A percentile compares a stretch with the other conserved stretches of the same genome.
Evolutionary conservation across 129 eudicot genomes (phyloP).

Genomic region (Ambrosia trifida): DNA sequence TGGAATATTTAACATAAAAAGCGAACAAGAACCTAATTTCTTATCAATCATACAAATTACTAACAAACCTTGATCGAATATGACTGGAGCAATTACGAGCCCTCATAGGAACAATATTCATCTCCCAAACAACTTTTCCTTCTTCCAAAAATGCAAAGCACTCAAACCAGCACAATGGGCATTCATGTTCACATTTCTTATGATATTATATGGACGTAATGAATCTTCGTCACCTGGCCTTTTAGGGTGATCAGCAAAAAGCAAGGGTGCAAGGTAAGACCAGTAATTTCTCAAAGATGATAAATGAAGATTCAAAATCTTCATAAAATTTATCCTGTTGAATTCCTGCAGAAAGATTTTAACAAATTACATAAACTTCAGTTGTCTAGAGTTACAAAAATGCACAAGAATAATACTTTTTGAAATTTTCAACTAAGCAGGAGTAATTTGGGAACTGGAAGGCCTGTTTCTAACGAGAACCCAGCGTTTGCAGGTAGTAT

Average conservation of each 20-base stretch:
- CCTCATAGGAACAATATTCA: too few species aligned
- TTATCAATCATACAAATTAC: too few species aligned
- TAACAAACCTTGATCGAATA: too few species aligned
- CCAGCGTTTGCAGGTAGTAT: conserved; percentile 78
- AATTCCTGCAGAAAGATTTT: conserved; percentile 53
- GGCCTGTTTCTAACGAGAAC: conserved; percentile 73
- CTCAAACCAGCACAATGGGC: conserved; percentile 87
- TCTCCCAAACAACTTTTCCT: conserved; percentile 70
- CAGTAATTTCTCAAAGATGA: conserved; percentile 73
- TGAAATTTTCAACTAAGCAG: conserved; percentile 64
- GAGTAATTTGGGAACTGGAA: conserved; percentile 47
- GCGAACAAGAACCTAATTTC: too few species aligned
- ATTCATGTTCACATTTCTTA: conserved; percentile 90
- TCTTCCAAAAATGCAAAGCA: conserved; percentile 65
- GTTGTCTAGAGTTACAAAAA: neutral
- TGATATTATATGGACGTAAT: conserved; percentile 90
- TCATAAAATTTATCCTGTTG: conserved; percentile 62
- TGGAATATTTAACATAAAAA: too few species aligned
- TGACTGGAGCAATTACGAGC: too few species aligned
- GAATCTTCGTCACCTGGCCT: conserved; percentile 99
- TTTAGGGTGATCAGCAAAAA: conserved; percentile 98
- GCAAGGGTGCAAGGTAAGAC: conserved; percentile 91
- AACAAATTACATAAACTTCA: neutral
- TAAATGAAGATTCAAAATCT: conserved; percentile 59
- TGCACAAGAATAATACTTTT: conserved; percentile 45